Base-by-base conservation (phyloP, 1,284 basidiomycete genomes). In the Sporisorium exsertum region DNA sequence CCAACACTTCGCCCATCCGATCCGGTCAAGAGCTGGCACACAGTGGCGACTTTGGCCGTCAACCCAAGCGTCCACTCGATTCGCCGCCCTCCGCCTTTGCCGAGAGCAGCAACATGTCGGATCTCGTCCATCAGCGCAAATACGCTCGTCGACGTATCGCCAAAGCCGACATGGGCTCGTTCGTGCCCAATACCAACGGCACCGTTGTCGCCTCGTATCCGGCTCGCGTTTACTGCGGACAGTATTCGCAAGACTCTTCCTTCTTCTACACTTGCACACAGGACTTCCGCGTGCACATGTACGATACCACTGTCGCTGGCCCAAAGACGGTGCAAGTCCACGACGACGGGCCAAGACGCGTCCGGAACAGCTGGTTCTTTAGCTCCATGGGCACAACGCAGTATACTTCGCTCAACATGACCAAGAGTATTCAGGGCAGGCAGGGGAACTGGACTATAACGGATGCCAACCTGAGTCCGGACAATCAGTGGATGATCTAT, bases 401-500 rank as follows among this genome's bases (percentile, higher is more conserved):
- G 32, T 68, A 77, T 18, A 84, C 83, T 0, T 77, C 74, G 42
- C 72, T 84, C 45, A 80, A 83, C 26, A 66, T 69, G 49, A 84
- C 79, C 56, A 82, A 83, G 67, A 83, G 80, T 20, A 81, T 84
- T 58, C 75, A 80, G 24, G 82, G 81, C 9, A 60, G 76, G 12
- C 60, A 72, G 27, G 81, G 81, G 40, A 76, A 78, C 52, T 84
- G 82, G 82, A 84, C 83, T 12, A 82, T 84, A 45, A 84, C 82
- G 2, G 96, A 99, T 86, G 94, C 94, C 15, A 94, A 97, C 85
- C 88, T 97, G 12, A 94, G 93, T 68, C 92, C 92, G 5, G 92
- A 95, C 83, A 98, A 97, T 70, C 91, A 95, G 86, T 91, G 92
- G 94, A 91, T 99, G 88, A 94, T 97, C 65, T 98, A 98, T 86